A percentile compares a stretch with the other conserved stretches of the same genome.
Evolutionary conservation across 345 rosid species (phyloP).

Genomic region (Corchorus olitorius): DNA sequence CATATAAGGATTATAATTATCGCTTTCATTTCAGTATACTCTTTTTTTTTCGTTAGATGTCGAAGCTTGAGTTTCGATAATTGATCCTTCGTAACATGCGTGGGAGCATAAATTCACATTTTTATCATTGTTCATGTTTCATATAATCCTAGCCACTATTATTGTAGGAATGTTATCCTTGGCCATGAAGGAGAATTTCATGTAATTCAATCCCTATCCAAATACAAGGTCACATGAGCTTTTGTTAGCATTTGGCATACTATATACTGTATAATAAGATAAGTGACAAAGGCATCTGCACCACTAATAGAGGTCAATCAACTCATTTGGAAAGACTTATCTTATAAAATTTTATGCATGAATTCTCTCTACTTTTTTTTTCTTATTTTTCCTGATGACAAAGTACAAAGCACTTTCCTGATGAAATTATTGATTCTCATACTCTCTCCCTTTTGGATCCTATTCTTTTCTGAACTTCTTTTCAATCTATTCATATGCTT

Average conservation of each 20-base stretch:
- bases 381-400: not conserved
- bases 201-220: not conserved
- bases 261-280: not conserved
- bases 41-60: not conserved
- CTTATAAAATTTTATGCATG: not conserved
- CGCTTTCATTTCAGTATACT: not conserved
- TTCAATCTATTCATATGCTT: conserved; percentile 13
- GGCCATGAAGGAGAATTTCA: not conserved
- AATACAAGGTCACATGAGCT: conserved; percentile 8
- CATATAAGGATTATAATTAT: not conserved
- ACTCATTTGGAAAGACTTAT: not conserved
- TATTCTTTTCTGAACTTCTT: conserved; percentile 9
- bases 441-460: not conserved
- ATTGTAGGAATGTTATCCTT: not conserved
- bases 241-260: not conserved
- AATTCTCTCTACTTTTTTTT: not conserved
- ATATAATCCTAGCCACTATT: not conserved
- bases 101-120: conserved; percentile 6
- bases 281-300: not conserved
- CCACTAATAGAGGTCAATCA: not conserved
- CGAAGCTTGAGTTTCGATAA: too few relatives aligned
- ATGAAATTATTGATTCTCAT: conserved; percentile 15
- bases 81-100: not conserved
- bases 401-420: not conserved
- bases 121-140: not conserved